Evolutionary conservation across 108 stramenopile genomes (phyloP).

Genomic region (Aurantiochytrium sp.): DNA sequence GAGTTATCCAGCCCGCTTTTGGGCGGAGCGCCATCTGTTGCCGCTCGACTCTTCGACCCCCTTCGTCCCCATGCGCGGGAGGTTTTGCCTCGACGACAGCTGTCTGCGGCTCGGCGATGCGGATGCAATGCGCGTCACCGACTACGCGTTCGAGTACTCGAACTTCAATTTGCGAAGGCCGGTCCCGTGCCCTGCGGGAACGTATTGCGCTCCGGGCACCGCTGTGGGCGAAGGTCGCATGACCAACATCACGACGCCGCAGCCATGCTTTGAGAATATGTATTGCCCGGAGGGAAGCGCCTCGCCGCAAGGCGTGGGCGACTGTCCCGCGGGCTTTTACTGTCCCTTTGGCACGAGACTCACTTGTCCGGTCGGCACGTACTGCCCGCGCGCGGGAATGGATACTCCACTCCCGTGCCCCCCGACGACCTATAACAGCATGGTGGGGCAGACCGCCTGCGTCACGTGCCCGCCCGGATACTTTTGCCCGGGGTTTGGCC

Average conservation of each 20-base stretch:
- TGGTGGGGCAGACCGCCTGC: conserved; percentile 53
- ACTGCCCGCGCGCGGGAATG: conserved; percentile 55
- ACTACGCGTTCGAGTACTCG: conserved; percentile 65
- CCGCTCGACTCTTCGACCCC: conserved; percentile 46
- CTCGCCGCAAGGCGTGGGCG: conserved; percentile 50
- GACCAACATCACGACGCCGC: conserved; percentile 56
- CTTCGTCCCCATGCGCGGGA: conserved; percentile 52
- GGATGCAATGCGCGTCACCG: conserved; percentile 55
- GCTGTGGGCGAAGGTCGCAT: conserved; percentile 36
- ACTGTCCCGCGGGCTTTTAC: conserved; percentile 57
- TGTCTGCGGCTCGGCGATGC: conserved; percentile 63
- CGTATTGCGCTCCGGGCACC: conserved; percentile 59
- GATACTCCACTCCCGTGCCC: conserved; percentile 54
- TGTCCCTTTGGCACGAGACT: conserved; percentile 48
- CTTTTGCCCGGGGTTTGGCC: conserved; percentile 64
- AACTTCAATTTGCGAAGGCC: conserved; percentile 35
- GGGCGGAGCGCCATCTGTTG: conserved; percentile 57
- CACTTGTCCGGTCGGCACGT: conserved; percentile 58
- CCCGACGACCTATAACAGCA: conserved; percentile 55
- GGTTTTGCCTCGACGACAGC: conserved; percentile 62
- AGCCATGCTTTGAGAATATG: conserved; percentile 62
- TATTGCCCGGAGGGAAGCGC: conserved; percentile 62
- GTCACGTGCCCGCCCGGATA: conserved; percentile 53
- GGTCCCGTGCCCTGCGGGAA: conserved; percentile 56
- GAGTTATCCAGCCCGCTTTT: conserved; percentile 46